phyloP scores from a whole-genome alignment of 225 moss, liverwort and hornwort species.

The Polytrichum formosum region DNA sequence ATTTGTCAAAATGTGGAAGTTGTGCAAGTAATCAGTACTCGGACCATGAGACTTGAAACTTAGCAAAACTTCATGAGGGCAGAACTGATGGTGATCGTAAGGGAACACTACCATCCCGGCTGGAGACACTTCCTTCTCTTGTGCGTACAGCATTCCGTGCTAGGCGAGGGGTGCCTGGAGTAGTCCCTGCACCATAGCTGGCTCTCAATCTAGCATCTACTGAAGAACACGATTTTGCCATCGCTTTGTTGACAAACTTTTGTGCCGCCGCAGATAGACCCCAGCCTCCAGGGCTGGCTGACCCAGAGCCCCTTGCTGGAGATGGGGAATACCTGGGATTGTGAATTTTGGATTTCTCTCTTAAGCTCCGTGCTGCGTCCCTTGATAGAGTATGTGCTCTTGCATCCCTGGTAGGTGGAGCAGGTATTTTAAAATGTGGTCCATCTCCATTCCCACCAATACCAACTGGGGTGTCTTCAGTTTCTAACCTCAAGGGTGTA shows the following conservation, averaged over 20 bases:
- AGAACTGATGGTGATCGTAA: conserved; percentile 76
- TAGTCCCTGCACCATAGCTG: conserved; percentile 78
- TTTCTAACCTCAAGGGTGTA: conserved; percentile 84
- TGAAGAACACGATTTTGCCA: conserved; percentile 78
- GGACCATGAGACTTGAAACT: background rate
- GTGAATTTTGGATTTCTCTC: conserved; percentile 71
- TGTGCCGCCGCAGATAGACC: conserved; percentile 91
- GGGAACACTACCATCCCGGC: conserved; percentile 67
- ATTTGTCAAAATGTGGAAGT: background rate
- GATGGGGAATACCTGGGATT: conserved; percentile 61
- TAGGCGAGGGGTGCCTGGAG: conserved; percentile 74
- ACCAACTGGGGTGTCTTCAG: conserved; percentile 94
- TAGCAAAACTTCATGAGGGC: conserved; percentile 13
- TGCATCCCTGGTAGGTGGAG: conserved; percentile 92
- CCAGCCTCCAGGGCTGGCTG: conserved; percentile 60
- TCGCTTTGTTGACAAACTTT: conserved; percentile 95
- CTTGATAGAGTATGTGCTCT: conserved; percentile 94
- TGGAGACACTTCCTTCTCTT: conserved; percentile 60
- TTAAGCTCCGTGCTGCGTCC: conserved; percentile 82
- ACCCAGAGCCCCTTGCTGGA: conserved; percentile 62
- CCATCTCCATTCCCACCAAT: conserved; percentile 98
- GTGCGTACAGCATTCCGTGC: conserved; percentile 50
- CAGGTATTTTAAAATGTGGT: conserved; percentile 97
- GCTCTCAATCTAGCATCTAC: conserved; percentile 97
- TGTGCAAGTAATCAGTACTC: background rate